Conservation (phyloP, 495 filamentous ascomycete genomes). For the Penicillium ochrochloron region DNA sequence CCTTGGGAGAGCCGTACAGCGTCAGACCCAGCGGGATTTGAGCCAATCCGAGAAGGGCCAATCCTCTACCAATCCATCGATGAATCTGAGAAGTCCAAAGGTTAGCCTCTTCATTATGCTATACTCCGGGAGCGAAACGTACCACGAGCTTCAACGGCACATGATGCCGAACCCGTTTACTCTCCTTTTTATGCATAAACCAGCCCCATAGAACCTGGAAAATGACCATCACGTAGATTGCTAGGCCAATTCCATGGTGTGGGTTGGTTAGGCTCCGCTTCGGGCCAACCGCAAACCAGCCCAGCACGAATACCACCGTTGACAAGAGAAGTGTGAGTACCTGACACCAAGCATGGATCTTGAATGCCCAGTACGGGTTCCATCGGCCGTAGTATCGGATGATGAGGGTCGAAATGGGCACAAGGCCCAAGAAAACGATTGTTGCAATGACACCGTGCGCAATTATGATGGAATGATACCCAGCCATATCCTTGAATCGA, state of each 20-base stretch:
- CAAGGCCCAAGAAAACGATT: constrained; percentile 83
- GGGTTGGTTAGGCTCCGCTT: constrained; percentile 84
- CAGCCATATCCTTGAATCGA: constrained; percentile 72
- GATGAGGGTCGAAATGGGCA: constrained; percentile 77
- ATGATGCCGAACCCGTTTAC: constrained; percentile 58
- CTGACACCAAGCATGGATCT: constrained; percentile 84
- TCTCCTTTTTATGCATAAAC: constrained; percentile 66
- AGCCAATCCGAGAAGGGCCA: constrained; percentile 78
- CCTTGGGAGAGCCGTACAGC: constrained; percentile 87
- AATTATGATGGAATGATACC: constrained; percentile 79
- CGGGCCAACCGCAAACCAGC: constrained; percentile 43
- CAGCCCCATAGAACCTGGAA: constrained; percentile 81
- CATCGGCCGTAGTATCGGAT: constrained; percentile 72
- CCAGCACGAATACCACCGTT: constrained; percentile 37
- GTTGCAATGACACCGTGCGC: constrained; percentile 86
- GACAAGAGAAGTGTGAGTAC: constrained; percentile 62
- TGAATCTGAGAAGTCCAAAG: constrained; percentile 57
- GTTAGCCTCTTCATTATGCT: not conserved
- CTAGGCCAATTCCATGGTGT: constrained; percentile 91
- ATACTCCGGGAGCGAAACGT: constrained; percentile 24
- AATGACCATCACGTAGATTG: constrained; percentile 83
- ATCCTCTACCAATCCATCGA: constrained; percentile 80
- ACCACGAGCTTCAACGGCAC: constrained; percentile 75
- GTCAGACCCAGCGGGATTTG: constrained; percentile 91
- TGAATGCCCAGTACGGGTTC: constrained; percentile 68